Base-by-base conservation (phyloP, 805 yeast genomes). In the Huiozyma sinensis region DNA sequence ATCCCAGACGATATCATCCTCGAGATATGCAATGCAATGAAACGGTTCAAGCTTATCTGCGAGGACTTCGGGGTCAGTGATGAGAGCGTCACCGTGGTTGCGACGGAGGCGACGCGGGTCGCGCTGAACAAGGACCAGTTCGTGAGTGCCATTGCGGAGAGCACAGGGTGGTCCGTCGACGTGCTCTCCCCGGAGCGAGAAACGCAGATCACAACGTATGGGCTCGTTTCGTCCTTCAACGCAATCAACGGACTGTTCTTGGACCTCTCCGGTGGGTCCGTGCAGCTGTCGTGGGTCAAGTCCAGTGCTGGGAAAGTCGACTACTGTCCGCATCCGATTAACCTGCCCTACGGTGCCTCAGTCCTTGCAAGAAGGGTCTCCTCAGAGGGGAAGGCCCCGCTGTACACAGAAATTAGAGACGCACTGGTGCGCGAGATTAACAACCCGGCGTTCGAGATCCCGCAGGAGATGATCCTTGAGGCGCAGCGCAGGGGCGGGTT, bases 301-400 rank as follows among this genome's bases (percentile, higher is more conserved):
- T 28, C 28, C 12, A 33, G 33, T 10, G 68, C 70, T 41, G 87
- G 86, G 5, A 72, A 71, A 45, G 69, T 81, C 28, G 64, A 64
- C 44, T 70, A 75, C 50, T 76, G 82, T 29, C 65, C 69, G 6
- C 69, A 68, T 11, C 83, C 87, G 0, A 77, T 79, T 2, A 74
- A 81, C 2, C 61, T 81, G 39, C 88, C 88, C 1, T 83, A 77
- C 56, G 90, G 90, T 13, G 83, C 87, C 1, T 85, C 83, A 28
- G 79, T 81, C 1, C 61, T 82, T 37, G 71, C 82, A 0, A 69
- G 76, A 51, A 62, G 84, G 50, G 57, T 80, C 47, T 66, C 67
- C 44, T 54, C 66, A 38, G 84, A 79, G 52, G 72, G 72, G 48
- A 68, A 66, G 31, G 71, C 69, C 33, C 67, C 63, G 4, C 52